phyloP scores from a whole-genome alignment of 1,139 yeast genomes.

The Insectozyma bohioensis region DNA sequence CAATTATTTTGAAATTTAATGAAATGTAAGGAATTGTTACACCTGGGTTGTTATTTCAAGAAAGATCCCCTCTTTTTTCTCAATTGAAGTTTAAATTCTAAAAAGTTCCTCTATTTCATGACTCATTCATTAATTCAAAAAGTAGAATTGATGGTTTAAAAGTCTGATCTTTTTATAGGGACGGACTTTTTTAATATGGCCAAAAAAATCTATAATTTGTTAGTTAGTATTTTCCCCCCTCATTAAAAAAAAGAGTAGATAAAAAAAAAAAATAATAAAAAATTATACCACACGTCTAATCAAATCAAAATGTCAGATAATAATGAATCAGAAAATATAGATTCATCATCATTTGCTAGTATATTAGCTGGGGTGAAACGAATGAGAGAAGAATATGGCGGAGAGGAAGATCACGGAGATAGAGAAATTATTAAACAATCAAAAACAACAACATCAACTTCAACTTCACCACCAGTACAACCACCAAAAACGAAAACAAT shows the following conservation, averaged over 20 bases:
- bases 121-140: too few species aligned
- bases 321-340: slow-evolving; percentile 18
- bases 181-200: too few species aligned
- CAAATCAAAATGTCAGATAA: slow-evolving; percentile 5
- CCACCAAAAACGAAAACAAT: slow-evolving; percentile 4
- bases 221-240: too few species aligned
- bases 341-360: slow-evolving; percentile 62
- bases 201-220: too few species aligned
- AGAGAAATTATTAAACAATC: slow-evolving; percentile 5
- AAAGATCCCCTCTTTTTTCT: too few species aligned
- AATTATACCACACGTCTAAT: background rate
- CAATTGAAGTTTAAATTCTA: too few species aligned
- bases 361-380: slow-evolving; percentile 61
- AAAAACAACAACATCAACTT: slow-evolving; percentile 1
- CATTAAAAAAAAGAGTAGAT: background rate
- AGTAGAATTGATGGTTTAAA: too few species aligned
- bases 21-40: too few species aligned
- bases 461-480: slow-evolving; percentile 4
- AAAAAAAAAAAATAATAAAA: slow-evolving; percentile 1
- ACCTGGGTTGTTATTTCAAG: too few species aligned
- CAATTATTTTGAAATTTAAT: too few species aligned
- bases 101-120: too few species aligned
- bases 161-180: too few species aligned
- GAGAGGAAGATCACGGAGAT: slow-evolving; percentile 5
- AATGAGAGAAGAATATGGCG: slow-evolving; percentile 39